Base-by-base conservation (phyloP, 1,284 basidiomycete genomes). In the Trichosporon ovoides region DNA sequence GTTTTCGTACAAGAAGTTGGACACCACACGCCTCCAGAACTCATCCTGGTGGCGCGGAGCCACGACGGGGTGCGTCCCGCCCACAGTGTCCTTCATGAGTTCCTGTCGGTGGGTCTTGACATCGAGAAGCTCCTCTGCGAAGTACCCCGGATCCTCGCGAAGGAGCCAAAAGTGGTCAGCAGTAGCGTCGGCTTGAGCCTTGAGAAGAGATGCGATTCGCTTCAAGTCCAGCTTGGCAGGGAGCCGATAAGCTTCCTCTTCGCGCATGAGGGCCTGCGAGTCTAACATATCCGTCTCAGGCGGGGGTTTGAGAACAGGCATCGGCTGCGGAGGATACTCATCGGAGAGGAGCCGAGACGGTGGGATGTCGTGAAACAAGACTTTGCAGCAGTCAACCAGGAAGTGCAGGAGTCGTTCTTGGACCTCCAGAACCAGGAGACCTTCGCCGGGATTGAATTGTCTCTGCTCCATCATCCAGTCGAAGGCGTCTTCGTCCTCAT, bases 101-200 rank as follows among this genome's bases (percentile, higher is more conserved):
- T 46, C 40, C 19, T 34, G 53, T 16, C 31, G 40, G 12, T 55
- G 53, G 10, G 22, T 16, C 9, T 11, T 46, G 7, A 48, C 22
- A 5, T 55, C 53, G 33, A 36, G 33, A 3, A 55, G n/a, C 43
- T 55, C 38, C 14, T 55, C 53, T 14, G 35, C 40, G 28, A 55
- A 55, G 53, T 55, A 55, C 3, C 40, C 31, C 1, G 53, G 53
- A 11, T 55, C 53, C 22, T 55, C 53, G 14, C 53, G 53, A 14
- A 55, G 53, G 10, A 28, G 22, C 53, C 53, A 55, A 16, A 28
- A 22, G 40, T 55, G 53, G 38, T 55, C 53, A 3, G 20, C 22
- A 3, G 53, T 31, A 9, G 53, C 40, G 22, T 24, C 19, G 3
- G 53, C 53, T 16, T 55, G 38, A 7, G 53, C 53, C 12, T 48